Percentiles rank a stretch among this genome's conserved stretches.
These are phyloP conservation scores for Epichloe sylvatica DNA, from an alignment of 2,329 filamentous ascomycete genomes.

Conservation along the genomic window DNA sequence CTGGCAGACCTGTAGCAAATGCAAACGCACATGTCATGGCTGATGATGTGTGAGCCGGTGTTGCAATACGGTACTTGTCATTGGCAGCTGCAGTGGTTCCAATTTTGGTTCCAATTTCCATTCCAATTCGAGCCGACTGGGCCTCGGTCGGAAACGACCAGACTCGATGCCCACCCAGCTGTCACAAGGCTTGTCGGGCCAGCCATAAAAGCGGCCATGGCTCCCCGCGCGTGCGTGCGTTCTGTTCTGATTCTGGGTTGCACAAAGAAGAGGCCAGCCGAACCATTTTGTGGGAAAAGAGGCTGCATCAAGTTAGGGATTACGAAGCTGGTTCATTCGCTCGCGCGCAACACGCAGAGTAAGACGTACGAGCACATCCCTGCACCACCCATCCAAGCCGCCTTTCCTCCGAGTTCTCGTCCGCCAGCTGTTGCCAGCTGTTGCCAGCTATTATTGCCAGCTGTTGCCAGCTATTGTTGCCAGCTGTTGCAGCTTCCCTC, in stretches of 20 bases:
- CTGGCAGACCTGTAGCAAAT: too few relatives aligned
- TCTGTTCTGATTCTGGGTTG: background rate
- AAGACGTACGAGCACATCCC: background rate
- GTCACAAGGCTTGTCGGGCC: too few relatives aligned
- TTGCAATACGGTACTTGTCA: too few relatives aligned
- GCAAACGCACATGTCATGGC: too few relatives aligned
- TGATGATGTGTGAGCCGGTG: too few relatives aligned
- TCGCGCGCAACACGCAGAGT: too few relatives aligned
- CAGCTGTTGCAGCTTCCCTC: background rate
- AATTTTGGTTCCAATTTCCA: background rate
- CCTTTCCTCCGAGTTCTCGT: background rate
- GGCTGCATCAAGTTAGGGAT: background rate
- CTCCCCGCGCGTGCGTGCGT: background rate
- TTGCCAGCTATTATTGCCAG: background rate
- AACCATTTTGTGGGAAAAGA: background rate
- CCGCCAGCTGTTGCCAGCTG: background rate
- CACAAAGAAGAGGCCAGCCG: too few relatives aligned
- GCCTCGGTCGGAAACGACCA: constrained; percentile 5
- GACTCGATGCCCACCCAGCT: background rate
- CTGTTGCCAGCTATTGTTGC: background rate
- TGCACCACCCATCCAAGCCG: background rate
- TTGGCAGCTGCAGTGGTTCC: background rate
- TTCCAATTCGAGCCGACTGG: constrained; percentile 5
- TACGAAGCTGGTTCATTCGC: background rate
- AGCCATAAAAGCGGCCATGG: constrained; percentile 3